A percentile compares a stretch with the other conserved stretches of the same genome.
Evolutionary conservation across 805 yeast genomes (phyloP).

Genomic region (Ogataea pini): DNA sequence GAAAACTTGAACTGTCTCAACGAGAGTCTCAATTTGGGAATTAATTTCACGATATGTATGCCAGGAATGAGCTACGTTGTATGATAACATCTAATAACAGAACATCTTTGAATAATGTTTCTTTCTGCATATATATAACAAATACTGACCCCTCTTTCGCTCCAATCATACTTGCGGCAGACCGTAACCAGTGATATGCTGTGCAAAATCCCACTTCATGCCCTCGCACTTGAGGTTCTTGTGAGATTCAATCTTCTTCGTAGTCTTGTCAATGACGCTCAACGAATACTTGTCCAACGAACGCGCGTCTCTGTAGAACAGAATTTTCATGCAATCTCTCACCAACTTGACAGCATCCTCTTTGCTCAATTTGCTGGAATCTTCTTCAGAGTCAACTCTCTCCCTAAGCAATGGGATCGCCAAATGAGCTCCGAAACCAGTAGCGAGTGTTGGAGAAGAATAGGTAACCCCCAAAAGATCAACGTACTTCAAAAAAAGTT

Average conservation of each 20-base stretch:
- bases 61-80: slow-evolving; percentile 51
- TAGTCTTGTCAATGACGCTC: slow-evolving; percentile 68
- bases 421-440: slow-evolving; percentile 95
- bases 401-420: slow-evolving; percentile 91
- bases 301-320: slow-evolving; percentile 95
- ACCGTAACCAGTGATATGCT: slow-evolving; percentile 88
- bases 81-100: slow-evolving; percentile 3
- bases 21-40: slow-evolving; percentile 38
- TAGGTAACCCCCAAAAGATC: slow-evolving; percentile 92
- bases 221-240: slow-evolving; percentile 66
- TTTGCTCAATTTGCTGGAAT: slow-evolving; percentile 66
- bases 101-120: not conserved
- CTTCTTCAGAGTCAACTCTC: slow-evolving; percentile 76
- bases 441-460: slow-evolving; percentile 84
- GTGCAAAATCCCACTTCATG: slow-evolving; percentile 90
- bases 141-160: not conserved
- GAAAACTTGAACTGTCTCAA: slow-evolving; percentile 47
- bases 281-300: slow-evolving; percentile 82
- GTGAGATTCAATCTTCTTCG: slow-evolving; percentile 54
- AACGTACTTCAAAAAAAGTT: slow-evolving; percentile 80
- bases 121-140: slow-evolving; percentile 1
- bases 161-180: slow-evolving; percentile 31
- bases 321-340: slow-evolving; percentile 86
- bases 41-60: slow-evolving; percentile 52
- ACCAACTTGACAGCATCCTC: slow-evolving; percentile 77